Percentiles rank a stretch among this genome's conserved stretches.
Evolutionary conservation across 805 yeast genomes (phyloP).

Genomic region (Candida dajiaensis): DNA sequence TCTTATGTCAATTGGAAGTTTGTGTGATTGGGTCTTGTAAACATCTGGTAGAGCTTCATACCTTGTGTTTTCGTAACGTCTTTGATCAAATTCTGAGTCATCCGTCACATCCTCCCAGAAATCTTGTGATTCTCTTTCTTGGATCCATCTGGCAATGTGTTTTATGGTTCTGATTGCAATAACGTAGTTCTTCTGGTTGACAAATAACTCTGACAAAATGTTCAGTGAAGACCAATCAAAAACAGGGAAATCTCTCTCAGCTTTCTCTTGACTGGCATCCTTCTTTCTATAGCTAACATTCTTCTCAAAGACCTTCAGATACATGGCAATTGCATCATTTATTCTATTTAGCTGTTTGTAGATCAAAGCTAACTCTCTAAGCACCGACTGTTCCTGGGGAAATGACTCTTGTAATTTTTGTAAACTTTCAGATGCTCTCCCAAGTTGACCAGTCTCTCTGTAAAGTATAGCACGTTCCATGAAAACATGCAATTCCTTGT

Average conservation of each 20-base stretch:
- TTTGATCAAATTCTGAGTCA: slow-evolving; percentile 80
- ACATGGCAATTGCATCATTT: slow-evolving; percentile 70
- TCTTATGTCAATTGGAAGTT: slow-evolving; percentile 82
- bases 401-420: slow-evolving; percentile 48
- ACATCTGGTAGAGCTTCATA: slow-evolving; percentile 34
- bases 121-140: slow-evolving; percentile 48
- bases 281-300: slow-evolving; percentile 42
- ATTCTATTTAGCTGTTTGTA: slow-evolving; percentile 48
- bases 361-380: slow-evolving; percentile 54
- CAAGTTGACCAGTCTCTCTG: slow-evolving; percentile 56
- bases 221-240: slow-evolving; percentile 91
- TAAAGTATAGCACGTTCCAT: slow-evolving; percentile 63
- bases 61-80: slow-evolving; percentile 46
- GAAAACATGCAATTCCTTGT: slow-evolving; percentile 48
- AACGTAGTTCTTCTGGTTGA: slow-evolving; percentile 58
- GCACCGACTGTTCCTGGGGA: slow-evolving; percentile 55
- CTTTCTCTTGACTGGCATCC: slow-evolving; percentile 20
- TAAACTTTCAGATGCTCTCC: slow-evolving; percentile 71
- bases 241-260: slow-evolving; percentile 32
- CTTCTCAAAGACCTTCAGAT: slow-evolving; percentile 54
- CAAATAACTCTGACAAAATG: slow-evolving; percentile 72
- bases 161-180: slow-evolving; percentile 63
- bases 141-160: slow-evolving; percentile 78
- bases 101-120: slow-evolving; percentile 44
- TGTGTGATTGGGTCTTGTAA: slow-evolving; percentile 34